Evolutionary conservation across 164 flowering plant species (phyloP), one percentile per base, ranked within the genome.

Genomic region (Brasenia schreberi): DNA sequence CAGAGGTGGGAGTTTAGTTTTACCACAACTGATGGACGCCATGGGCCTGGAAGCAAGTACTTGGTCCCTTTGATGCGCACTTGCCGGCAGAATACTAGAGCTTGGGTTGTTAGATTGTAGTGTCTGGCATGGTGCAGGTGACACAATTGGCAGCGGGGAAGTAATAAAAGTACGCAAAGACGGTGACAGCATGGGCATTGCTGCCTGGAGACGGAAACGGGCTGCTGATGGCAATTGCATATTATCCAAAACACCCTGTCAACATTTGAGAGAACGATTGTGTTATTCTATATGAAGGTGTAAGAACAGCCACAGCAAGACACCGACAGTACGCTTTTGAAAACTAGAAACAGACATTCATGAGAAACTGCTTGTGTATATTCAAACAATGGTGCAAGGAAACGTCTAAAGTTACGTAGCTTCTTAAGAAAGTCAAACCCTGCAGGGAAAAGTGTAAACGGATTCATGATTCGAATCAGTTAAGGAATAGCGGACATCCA

Each of bases 151-250:
- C 1, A 83, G 88, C 71, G 85, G 92, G 77, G 96, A 89, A 39
- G 90, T 84, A 52, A 89, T 53, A 19, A 76, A 74, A 39, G 68
- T 73, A 5, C 87, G 79, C 5, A 61, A 64, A 33, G 84, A 78
- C 58, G 86, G 83, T 19, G 81, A 70, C 42, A 85, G 81, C 19
- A 85, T 67, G 0, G 99, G 99, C 95, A 95, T 90, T 64, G 98
- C 95, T 67, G 95, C 77, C 80, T 95, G 97, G 66, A 95, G 83
- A 7, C 99, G 98, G 86, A 86, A 80, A 33, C 98, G 78, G 59
- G 92, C 74, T 5, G 73, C 64, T 62, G 85, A 88, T 18, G 99
- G 98, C 69, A 95, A 70, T 49, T 86, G 87, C 99, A 95, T 90
- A 19, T 81, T 80, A 68, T 87, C 89, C 81, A 95, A 79, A 0